Base-by-base conservation (phyloP, 352 stramenopile genomes). In the Phytophthora megakarya region DNA sequence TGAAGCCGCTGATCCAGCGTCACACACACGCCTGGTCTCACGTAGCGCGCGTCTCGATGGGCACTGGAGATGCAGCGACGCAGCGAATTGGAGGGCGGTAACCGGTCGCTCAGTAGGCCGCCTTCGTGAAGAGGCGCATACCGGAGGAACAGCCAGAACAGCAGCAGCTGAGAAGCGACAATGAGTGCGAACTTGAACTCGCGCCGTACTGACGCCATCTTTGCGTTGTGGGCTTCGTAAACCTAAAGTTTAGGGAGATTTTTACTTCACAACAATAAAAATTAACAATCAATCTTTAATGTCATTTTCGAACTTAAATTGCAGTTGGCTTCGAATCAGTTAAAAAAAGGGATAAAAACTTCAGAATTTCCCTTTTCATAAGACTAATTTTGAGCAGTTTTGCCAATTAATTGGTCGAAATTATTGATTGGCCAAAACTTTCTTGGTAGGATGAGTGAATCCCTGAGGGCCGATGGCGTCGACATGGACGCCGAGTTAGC, bases 401-500 rank as follows among this genome's bases (percentile, higher is more conserved):
- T n/a, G n/a, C n/a, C n/a, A n/a, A n/a, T n/a, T n/a, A n/a, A n/a
- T n/a, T n/a, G n/a, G n/a, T n/a, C n/a, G n/a, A 40, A 26, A n/a
- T 48, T 32, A 10, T 12, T 28, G 40, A 59, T 52, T n/a, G n/a
- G 22, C 54, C 56, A 61, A 58, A 66, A 47, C 50, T 57, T 61
- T 12, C 12, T 9, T n/a, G 48, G 48, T n/a, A 66, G 43, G 8
- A 72, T 69, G 62, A 75, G 33, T 18, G 47, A 43, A 1, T 18
- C n/a, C 5, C 19, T 38, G 4, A 49, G 5, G 4, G 21, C 32
- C 3, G 21, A 62, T 39, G 51, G 40, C 22, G 53, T 94, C 30
- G 80, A 95, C 60, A 70, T 95, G 64, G 84, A 95, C 45, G 81
- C 76, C 23, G 86, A 95, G 51, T 62, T 95, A 25, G 79, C 84